Evolutionary conservation across 768 basidiomycete genomes (phyloP), one percentile per base, ranked within the genome.

Genomic region (Lepiota subincarnata): DNA sequence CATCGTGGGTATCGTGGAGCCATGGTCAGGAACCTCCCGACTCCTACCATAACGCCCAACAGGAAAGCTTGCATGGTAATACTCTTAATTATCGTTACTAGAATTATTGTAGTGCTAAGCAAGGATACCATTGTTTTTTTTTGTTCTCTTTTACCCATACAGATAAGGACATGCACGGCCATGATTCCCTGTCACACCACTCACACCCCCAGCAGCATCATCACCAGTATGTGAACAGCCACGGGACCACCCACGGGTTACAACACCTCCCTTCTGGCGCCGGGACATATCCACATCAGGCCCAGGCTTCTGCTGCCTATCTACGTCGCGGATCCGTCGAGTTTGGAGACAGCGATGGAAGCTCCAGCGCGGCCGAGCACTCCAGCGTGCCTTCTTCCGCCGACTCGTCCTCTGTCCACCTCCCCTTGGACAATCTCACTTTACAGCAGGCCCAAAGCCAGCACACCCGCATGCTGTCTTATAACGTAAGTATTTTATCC

Each of bases 381-480:
- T 79, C 77, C 0, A 68, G 31, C 7, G 10, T 76, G 2, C 73
- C 76, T n/a, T 79, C 80, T 8, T 81, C 80, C 40, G 81, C 82
- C 10, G 58, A 76, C 7, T 81, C 80, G 7, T 81, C 80, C 6
- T 73, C 59, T 24, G 69, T 75, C 8, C 82, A 83, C 57, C 73
- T 82, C 3, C 82, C 82, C 2, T 48, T 70, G 31, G 64, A 61
- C 37, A 34, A 19, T 37, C 46, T 48, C 28, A 34, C 50, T 13
- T 44, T 38, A 35, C 56, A 53, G 16, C 50, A 52, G 18, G 14
- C 7, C 22, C 43, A 44, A 26, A 3, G 31, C 24, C 45, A 20
- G 14, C 42, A 31, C 36, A 7, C 38, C 41, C n/a, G 14, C 24
- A 11, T 31, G 34, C 36, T 53, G 43, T 31, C 31, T 16, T 56